These are phyloP conservation scores for Malbranchea zuffiana DNA, from an alignment of 2,329 filamentous ascomycete species.

Conservation along the genomic window DNA sequence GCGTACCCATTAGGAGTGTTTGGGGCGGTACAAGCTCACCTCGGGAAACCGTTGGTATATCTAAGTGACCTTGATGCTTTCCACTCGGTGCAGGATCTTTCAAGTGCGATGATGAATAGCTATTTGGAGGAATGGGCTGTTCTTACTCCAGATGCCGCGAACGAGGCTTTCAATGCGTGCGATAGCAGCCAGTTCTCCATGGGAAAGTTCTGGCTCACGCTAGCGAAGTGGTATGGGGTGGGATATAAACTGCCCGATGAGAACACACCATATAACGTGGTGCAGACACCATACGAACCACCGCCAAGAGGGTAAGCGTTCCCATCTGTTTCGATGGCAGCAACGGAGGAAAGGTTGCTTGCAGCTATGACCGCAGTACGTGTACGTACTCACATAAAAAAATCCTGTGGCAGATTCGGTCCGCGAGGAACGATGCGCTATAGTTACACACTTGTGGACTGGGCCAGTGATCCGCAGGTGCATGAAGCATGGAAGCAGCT, in stretches of 20 bases:
- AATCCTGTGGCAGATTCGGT: conserved; percentile 31
- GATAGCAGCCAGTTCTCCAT: conserved; percentile 20
- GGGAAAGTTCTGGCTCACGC: conserved; percentile 19
- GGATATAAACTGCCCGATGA: conserved; percentile 15
- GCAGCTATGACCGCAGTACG: too few relatives aligned
- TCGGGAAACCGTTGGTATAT: conserved; percentile 16
- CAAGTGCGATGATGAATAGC: conserved; percentile 17
- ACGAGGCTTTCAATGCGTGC: conserved; percentile 22
- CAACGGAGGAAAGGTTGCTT: too few relatives aligned
- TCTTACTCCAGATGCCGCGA: conserved; percentile 17
- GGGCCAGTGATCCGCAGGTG: conserved; percentile 37
- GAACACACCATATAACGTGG: conserved; percentile 9
- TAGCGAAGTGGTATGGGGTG: conserved; percentile 21
- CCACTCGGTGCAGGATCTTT: conserved; percentile 15
- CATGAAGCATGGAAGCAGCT: conserved; percentile 38
- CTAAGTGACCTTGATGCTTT: conserved; percentile 17
- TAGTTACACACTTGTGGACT: conserved; percentile 35
- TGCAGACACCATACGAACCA: conserved; percentile 10
- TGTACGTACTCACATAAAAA: too few relatives aligned
- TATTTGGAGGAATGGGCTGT: conserved; percentile 23
- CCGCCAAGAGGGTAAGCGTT: conserved; percentile 16
- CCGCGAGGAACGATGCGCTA: conserved; percentile 30
- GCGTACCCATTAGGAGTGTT: conserved; percentile 18
- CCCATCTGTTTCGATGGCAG: conserved; percentile 9
- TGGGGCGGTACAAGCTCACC: conserved; percentile 17